A percentile compares a stretch with the other conserved stretches of the same genome.
Evolutionary conservation across 768 basidiomycete genomes (phyloP).

Genomic region (Hirschioporus abietinus): DNA sequence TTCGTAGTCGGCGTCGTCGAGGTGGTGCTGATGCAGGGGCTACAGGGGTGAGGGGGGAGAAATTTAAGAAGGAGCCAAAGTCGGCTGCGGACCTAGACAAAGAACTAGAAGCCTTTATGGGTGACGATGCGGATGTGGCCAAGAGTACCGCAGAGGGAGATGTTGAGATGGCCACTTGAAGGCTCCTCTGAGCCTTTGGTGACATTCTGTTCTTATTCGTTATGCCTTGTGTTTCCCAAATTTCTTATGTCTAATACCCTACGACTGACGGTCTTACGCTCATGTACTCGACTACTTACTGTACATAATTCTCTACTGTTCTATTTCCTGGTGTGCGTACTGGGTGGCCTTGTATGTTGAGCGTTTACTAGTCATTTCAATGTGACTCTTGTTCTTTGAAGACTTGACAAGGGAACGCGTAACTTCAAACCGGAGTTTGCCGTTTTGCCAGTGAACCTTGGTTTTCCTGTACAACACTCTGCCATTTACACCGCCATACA

Average conservation of each 20-base stretch:
- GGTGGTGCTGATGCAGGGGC: conserved; percentile 9
- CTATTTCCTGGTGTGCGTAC: background rate
- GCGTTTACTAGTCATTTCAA: background rate
- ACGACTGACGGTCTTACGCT: background rate
- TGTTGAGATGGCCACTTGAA: conserved; percentile 46
- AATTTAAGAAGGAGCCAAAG: conserved; percentile 45
- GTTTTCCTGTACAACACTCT: background rate
- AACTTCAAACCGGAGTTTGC: background rate
- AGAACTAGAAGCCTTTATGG: conserved; percentile 86
- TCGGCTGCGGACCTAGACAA: conserved; percentile 82
- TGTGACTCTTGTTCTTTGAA: background rate
- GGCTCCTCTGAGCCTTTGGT: background rate
- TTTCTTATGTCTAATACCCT: background rate
- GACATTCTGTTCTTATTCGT: background rate
- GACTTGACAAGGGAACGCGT: background rate
- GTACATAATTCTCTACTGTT: background rate
- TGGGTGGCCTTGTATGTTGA: background rate
- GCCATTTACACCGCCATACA: background rate
- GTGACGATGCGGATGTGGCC: conserved; percentile 34
- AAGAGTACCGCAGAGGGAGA: conserved; percentile 29
- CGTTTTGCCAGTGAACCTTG: background rate
- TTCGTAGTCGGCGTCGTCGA: conserved; percentile 30
- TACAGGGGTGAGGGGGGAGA: conserved; percentile 13
- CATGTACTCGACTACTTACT: background rate
- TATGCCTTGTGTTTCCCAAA: background rate